These are phyloP conservation scores for Euptelea pleiosperma DNA, from an alignment of 164 flowering plant species.

Conservation along the genomic window DNA sequence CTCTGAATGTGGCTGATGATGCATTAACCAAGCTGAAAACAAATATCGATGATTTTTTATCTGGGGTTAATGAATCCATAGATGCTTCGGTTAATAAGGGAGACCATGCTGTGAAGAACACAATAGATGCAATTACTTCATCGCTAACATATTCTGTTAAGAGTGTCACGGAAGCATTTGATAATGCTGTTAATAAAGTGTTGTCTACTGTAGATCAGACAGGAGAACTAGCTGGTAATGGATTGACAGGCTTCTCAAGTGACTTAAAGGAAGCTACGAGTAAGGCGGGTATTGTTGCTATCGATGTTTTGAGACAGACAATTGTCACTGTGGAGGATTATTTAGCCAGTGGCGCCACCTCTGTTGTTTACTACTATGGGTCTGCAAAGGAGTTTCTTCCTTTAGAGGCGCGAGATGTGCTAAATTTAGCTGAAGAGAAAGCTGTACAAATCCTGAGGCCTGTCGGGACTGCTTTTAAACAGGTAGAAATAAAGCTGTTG, in stretches of 20 bases:
- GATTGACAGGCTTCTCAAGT: conserved; percentile 42
- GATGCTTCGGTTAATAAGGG: conserved; percentile 41
- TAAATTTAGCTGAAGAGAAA: conserved; percentile 55
- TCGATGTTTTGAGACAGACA: conserved; percentile 50
- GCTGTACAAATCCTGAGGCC: conserved; percentile 47
- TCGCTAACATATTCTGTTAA: conserved; percentile 31
- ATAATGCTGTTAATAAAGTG: conserved; percentile 34
- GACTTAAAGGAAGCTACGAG: conserved; percentile 46
- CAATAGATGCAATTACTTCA: conserved; percentile 46
- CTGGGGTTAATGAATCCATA: conserved; percentile 39
- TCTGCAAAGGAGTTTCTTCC: conserved; percentile 69
- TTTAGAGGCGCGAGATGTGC: conserved; percentile 45
- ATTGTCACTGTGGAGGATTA: conserved; percentile 56
- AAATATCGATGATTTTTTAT: conserved; percentile 32
- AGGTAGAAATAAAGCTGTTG: too few species aligned
- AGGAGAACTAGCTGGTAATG: conserved; percentile 41
- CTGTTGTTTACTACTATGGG: conserved; percentile 50
- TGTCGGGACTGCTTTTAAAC: conserved; percentile 41
- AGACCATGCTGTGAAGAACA: conserved; percentile 34
- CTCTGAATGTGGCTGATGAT: conserved; percentile 27
- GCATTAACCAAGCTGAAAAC: conserved; percentile 33
- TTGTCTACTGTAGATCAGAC: conserved; percentile 42
- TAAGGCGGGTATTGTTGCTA: conserved; percentile 39
- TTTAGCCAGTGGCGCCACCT: conserved; percentile 42
- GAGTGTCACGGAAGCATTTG: conserved; percentile 42